Conservation (phyloP, 345 rosid genomes). For the thale cress (Arabidopsis thaliana) region TAIR10.1 NC_003070.9:19567501-19568000, state of each 20-base stretch:
- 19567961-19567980: conserved; percentile 87
- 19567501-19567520: conserved; percentile 77
- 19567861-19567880: conserved; percentile 61
- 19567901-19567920: conserved; percentile 77
- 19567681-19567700: conserved; percentile 57
- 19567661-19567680: conserved; percentile 58
- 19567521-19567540: conserved; percentile 57
- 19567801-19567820: conserved; percentile 69
- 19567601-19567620: conserved; percentile 85
- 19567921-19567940: conserved; percentile 86
- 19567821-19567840: conserved; percentile 68
- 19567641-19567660: conserved; percentile 71
- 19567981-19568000: conserved; percentile 75
- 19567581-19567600: conserved; percentile 84
- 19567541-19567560: conserved; percentile 60
- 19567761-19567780: conserved; percentile 85
- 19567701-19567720: conserved; percentile 81
- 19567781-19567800: conserved; percentile 83
- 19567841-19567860: conserved; percentile 70
- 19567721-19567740: conserved; percentile 72
- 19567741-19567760: conserved; percentile 75
- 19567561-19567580: conserved; percentile 72
- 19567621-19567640: conserved; percentile 74
- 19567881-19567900: conserved; percentile 76
- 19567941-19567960: conserved; percentile 78